Base-by-base conservation (phyloP, 441 rosid species). In the Aquilaria agallochum region DNA sequence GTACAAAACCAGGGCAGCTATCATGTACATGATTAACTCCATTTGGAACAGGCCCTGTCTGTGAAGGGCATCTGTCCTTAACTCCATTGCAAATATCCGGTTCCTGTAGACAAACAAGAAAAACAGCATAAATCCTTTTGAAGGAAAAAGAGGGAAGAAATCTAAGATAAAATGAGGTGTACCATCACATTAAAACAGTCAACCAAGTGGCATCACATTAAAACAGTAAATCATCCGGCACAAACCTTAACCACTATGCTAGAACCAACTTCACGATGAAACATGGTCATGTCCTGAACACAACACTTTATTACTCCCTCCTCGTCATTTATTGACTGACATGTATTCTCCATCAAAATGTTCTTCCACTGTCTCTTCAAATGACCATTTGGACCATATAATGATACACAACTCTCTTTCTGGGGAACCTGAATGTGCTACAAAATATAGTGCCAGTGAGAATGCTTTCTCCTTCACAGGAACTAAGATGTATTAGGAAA, bases 261-360 rank as follows among this genome's bases (percentile, higher is more conserved):
- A 56, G 30, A 65, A 73, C 59, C 68, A 56, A 58, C 62, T 60
- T 62, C 72, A 15, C 54, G 68, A 59, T 56, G 56, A 67, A 62
- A 54, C 31, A 60, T 42, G 66, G 77, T 77, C 56, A 85, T 82
- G 66, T 81, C 83, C 31, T 33, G 75, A 61, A 85, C 72, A 75
- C 88, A 81, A 49, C 68, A 59, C 51, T 63, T 68, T 57, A 88
- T 56, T 59, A 86, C 86, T 59, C 82, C 80, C 45, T 74, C 70
- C 9, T 74, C 79, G 55, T 76, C 77, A 59, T 59, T 65, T 50
- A 83, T 60, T 51, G 86, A 82, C 59, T 68, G 76, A 71, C 59
- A 71, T 64, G 83, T 71, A 60, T 67, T 70, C 68, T 79, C 75
- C 67, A 85, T 72, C 31, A 88, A 63, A 73, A 74, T 62, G 56